Conservation (phyloP, 2,329 filamentous ascomycete genomes). For the Aspergillus sp. region DNA sequence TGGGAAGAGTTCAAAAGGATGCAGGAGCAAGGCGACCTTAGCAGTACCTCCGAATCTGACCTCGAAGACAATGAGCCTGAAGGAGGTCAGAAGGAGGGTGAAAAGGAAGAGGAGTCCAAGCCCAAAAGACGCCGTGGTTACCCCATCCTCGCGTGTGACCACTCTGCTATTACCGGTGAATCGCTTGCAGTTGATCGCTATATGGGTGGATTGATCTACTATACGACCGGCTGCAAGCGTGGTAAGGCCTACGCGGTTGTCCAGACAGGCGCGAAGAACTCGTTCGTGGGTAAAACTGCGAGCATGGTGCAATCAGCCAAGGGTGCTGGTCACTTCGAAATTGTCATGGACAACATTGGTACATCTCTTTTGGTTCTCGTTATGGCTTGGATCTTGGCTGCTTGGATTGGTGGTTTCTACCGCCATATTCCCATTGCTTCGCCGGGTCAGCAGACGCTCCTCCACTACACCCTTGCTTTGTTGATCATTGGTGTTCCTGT, state of each 20-base stretch:
- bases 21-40: conserved; percentile 62
- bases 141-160: conserved; percentile 70
- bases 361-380: conserved; percentile 72
- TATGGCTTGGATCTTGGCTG: conserved; percentile 72
- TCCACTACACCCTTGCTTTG: conserved; percentile 69
- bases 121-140: conserved; percentile 54
- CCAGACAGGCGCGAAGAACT: conserved; percentile 66
- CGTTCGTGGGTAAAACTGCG: conserved; percentile 76
- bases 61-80: conserved; percentile 54
- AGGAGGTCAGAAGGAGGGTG: conserved; percentile 11
- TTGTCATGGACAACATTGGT: conserved; percentile 80
- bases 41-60: conserved; percentile 52
- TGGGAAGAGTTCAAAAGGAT: conserved; percentile 68
- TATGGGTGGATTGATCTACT: conserved; percentile 75
- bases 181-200: conserved; percentile 69
- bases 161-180: conserved; percentile 79
- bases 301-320: conserved; percentile 71
- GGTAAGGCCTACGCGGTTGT: conserved; percentile 73
- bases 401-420: conserved; percentile 80
- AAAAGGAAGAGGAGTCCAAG: conserved; percentile 17
- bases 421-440: conserved; percentile 63
- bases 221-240: conserved; percentile 79
- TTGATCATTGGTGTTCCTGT: conserved; percentile 80
- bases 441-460: conserved; percentile 61
- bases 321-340: conserved; percentile 77